These are phyloP conservation scores for Jatropha curcas DNA, from an alignment of 345 rosid genomes.

Conservation along the genomic window DNA sequence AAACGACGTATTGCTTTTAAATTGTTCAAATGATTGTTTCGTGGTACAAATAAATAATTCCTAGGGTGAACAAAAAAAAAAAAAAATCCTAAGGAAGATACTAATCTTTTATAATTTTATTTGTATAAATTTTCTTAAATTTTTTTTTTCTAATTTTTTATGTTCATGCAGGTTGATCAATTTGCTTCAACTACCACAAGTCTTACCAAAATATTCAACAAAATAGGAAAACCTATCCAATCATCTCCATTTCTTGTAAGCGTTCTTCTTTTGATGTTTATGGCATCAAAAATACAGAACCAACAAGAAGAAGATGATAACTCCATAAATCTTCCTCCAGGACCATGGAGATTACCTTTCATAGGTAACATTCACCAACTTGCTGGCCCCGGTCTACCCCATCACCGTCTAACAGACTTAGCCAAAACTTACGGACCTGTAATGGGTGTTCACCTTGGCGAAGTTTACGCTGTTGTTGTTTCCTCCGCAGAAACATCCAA, in stretches of 20 bases:
- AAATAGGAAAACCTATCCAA: neutral
- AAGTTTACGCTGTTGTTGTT: neutral
- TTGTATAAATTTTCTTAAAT: no score
- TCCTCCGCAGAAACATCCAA: constrained; percentile 17
- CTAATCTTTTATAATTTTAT: no score
- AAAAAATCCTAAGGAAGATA: no score
- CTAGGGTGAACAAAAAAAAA: no score
- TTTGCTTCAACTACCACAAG: no score
- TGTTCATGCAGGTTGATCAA: no score
- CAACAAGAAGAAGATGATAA: neutral
- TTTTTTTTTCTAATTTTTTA: no score
- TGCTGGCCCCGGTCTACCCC: neutral
- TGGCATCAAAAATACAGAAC: neutral
- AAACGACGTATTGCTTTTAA: no score
- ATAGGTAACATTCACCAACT: constrained; percentile 39
- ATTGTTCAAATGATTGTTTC: no score
- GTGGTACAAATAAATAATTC: no score
- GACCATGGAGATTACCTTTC: constrained; percentile 38
- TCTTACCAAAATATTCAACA: neutral
- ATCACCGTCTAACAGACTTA: neutral
- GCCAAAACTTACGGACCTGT: constrained; percentile 11
- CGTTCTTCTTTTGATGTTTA: no score
- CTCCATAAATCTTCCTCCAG: constrained; percentile 15
- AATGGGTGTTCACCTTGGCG: constrained; percentile 16
- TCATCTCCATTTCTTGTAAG: neutral